These are phyloP conservation scores for Novymonas esmeraldas DNA, from an alignment of 208 protist genomes.

Conservation along the genomic window DNA sequence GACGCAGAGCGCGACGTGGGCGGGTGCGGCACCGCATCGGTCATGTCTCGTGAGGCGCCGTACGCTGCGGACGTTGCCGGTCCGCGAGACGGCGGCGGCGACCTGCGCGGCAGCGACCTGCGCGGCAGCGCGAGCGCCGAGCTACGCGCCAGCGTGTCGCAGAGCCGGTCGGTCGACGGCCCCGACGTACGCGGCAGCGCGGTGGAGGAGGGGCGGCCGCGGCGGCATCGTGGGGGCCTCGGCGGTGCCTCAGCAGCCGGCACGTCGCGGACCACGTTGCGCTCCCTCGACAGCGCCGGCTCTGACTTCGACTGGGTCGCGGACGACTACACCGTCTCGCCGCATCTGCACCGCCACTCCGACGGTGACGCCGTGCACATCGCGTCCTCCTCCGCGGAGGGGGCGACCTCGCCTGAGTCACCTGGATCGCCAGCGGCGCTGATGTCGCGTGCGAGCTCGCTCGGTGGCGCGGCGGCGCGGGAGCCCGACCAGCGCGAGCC, in stretches of 20 bases:
- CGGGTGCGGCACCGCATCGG: too few relatives aligned
- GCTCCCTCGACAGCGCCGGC: slow-evolving; percentile 6
- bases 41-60: too few relatives aligned
- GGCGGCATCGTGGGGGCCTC: not conserved
- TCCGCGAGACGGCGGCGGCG: not conserved
- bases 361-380: not conserved
- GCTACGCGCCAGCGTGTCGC: not conserved
- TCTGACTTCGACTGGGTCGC: slow-evolving; percentile 16
- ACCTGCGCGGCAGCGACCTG: not conserved
- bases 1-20: too few relatives aligned
- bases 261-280: not conserved
- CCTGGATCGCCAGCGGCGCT: not conserved
- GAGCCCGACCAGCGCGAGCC: not conserved
- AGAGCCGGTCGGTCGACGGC: not conserved
- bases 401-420: not conserved
- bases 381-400: not conserved
- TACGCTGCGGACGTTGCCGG: too few relatives aligned
- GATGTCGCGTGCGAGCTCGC: not conserved
- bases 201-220: not conserved
- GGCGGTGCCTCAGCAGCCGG: not conserved
- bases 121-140: not conserved
- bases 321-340: slow-evolving; percentile 12
- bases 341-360: not conserved
- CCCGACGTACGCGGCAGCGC: not conserved
- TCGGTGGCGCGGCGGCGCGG: not conserved